Conservation (phyloP, 2,329 filamentous ascomycete genomes). For the Nannizzia gypsea region DNA sequence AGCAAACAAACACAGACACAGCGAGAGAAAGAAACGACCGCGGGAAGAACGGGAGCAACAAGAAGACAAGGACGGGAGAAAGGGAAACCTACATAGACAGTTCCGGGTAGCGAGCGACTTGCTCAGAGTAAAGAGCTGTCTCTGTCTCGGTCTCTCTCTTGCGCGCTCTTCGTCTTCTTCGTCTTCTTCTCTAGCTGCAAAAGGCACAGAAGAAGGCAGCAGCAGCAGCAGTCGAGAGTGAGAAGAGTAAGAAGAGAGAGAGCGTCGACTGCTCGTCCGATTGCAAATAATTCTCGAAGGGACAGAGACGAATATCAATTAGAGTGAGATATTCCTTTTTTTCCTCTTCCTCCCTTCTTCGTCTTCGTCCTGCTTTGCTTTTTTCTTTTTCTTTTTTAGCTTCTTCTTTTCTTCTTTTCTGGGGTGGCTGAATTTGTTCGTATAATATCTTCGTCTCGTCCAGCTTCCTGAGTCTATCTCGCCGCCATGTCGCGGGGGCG, state of each 20-base stretch:
- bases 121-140: background rate
- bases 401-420: background rate
- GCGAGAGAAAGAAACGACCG: no score
- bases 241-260: background rate
- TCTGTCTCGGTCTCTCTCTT: no score
- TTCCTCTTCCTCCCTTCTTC: background rate
- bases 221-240: no score
- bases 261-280: background rate
- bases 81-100: background rate
- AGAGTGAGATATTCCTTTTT: slow-evolving; percentile 1
- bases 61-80: background rate
- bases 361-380: background rate
- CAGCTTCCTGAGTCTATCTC: background rate
- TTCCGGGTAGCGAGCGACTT: background rate
- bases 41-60: background rate
- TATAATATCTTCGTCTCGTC: background rate
- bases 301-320: background rate
- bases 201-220: no score
- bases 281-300: background rate
- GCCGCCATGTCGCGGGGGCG: background rate
- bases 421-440: slow-evolving; percentile 3
- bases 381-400: background rate
- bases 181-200: no score
- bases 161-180: no score
- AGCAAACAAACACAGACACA: no score